Base-by-base conservation (phyloP, 2,329 filamentous ascomycete genomes). In the Eutypella sp. region DNA sequence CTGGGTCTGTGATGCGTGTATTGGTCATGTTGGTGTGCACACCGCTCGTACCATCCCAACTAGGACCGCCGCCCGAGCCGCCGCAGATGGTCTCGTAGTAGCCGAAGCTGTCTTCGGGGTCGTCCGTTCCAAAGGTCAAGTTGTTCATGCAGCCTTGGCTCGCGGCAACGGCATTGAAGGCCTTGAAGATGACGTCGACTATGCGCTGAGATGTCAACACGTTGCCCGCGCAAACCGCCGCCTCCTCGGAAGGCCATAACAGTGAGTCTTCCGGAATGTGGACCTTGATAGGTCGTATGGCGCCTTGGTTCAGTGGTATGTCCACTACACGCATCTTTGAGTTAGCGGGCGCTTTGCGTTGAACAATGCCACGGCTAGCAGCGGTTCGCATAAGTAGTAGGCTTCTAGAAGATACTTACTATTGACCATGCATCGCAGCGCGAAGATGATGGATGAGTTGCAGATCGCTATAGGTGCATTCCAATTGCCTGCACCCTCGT, bases 91-190 rank as follows among this genome's bases (percentile, higher is more conserved):
- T 87, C 61, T 88, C 84, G 59, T 88, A 88, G 69, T 88, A 89
- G 20, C 84, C 85, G 59, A 88, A 89, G 0, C 84, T 39, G 27
- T 41, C 42, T 23, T 50, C 53, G 13, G 39, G 40, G 22, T 50
- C 52, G 5, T 64, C 65, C 6, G 51, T 54, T 48, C 85, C 87
- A 56, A 90, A 91, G 0, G 85, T 89, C 11, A 91, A 71, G 58
- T 89, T 90, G 64, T 90, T 90, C 60, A 81, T 85, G 57, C 86
- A 84, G 20, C 87, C 87, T 54, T 90, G 87, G 1, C 75, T 81
- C 2, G 87, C 87, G 2, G 85, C 85, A 46, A 83, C 87, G 2
- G 85, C 86, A 42, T 77, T 73, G 72, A 90, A 90, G 2, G 85
- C 85, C 54, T 84, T 85, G 38, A 91, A 74, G 1, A 91, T 84